Evolutionary conservation across 306 rosid species (phyloP), one percentile per base, ranked within the genome.

Genomic region (Vachellia pachyceras): DNA sequence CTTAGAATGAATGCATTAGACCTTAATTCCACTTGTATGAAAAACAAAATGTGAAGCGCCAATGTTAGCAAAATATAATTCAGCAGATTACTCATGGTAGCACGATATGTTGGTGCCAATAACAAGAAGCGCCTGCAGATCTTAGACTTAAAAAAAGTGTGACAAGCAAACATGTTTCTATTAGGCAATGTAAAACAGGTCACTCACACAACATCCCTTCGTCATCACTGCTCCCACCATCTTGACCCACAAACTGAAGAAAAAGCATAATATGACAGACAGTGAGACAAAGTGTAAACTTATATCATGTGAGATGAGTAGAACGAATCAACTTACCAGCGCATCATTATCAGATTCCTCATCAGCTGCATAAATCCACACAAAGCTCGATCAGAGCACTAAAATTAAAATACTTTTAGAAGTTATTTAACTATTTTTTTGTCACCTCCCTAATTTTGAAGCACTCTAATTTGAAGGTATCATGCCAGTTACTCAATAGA

Each of bases 131-230:
- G 75, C 65, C 54, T 20, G 40, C 18, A 25, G 42, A 17, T 40
- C 57, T 80, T 18, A 72, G 12, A 57, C 33, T n/a, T n/a, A n/a
- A n/a, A n/a, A 70, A 69, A 76, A 35, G 73, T 12, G 71, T n/a
- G 76, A 73, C 63, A 47, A 57, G 25, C 10, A 72, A 68, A 67
- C 36, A 82, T 71, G 2, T 70, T 75, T 82, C 39, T 3, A 37
- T 20, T 9, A 82, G 25, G 78, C 50, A 55, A 84, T 77, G 66
- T 49, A 45, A 69, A 82, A 73, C 45, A 77, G 71, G 77, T 47
- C 55, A 91, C 98, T 92, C 73, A 94, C 98, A 94, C 44, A 92
- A 85, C 98, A 94, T 92, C 85, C 97, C 97, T 47, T 91, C 98
- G 4, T 94, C 98, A 67, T 90, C 96, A 36, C 93, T 88, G 85